These are phyloP conservation scores for Spergularia bocconei DNA, from an alignment of 148 eudicot genomes.

Conservation along the genomic window DNA sequence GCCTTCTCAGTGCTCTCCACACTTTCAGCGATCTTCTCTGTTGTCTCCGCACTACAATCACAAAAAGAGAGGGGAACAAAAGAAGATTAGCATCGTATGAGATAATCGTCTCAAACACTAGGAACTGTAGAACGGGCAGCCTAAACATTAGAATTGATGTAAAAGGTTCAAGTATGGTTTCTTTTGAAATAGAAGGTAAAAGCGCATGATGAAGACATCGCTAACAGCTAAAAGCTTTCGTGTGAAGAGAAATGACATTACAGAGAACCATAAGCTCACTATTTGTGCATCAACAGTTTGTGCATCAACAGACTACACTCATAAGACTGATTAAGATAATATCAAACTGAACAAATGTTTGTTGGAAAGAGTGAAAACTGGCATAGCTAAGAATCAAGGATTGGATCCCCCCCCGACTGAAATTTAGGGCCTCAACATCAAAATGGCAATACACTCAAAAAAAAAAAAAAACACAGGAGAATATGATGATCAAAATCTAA, in stretches of 20 bases:
- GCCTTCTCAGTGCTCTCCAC: conserved; percentile 14
- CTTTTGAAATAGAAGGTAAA: not conserved
- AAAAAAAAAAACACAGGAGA: not conserved
- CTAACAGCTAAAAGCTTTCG: not conserved
- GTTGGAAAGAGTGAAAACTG: conserved; percentile 7
- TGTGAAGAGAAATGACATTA: not conserved
- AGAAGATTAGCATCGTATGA: not conserved
- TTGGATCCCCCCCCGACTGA: not conserved
- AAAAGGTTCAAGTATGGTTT: not conserved
- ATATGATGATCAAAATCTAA: not conserved
- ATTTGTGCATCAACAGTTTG: not conserved
- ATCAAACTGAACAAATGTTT: not conserved
- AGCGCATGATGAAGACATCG: not conserved
- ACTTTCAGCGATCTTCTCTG: conserved; percentile 33
- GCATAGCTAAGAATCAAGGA: not conserved
- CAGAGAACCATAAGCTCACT: not conserved
- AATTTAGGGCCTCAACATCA: not conserved
- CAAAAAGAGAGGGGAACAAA: not conserved
- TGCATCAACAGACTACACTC: not conserved
- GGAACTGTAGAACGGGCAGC: not conserved
- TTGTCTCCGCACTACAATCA: conserved; percentile 42
- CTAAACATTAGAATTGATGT: not conserved
- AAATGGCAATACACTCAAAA: not conserved
- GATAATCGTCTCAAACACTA: not conserved
- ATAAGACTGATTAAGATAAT: no score